phyloP scores from a whole-genome alignment of 768 basidiomycete genomes.

The Leccinum broughii region DNA sequence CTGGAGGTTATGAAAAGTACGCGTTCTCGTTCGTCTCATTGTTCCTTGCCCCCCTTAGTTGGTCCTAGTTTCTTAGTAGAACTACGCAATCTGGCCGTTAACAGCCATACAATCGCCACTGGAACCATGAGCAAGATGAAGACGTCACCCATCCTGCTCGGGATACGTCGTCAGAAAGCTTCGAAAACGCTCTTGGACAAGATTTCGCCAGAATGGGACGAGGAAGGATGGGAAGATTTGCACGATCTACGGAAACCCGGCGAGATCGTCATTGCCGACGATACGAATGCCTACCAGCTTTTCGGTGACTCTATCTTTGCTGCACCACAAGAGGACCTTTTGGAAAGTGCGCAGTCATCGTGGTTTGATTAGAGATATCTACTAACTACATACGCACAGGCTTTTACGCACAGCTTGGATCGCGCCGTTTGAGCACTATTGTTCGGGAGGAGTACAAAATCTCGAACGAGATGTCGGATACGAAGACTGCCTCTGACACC shows the following conservation, averaged over 20 bases:
- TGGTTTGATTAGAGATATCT: background rate
- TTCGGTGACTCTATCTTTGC: slow-evolving; percentile 77
- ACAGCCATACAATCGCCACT: slow-evolving; percentile 53
- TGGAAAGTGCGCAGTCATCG: slow-evolving; percentile 60
- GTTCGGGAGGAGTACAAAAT: slow-evolving; percentile 78
- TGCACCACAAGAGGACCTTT: slow-evolving; percentile 86
- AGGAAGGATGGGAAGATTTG: slow-evolving; percentile 70
- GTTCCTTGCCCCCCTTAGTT: background rate
- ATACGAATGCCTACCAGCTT: slow-evolving; percentile 74
- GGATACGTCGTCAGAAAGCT: slow-evolving; percentile 57
- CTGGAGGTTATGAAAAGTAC: slow-evolving; percentile 70
- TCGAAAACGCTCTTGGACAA: slow-evolving; percentile 21
- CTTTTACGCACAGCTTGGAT: slow-evolving; percentile 79
- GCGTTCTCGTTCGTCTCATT: slow-evolving; percentile 19
- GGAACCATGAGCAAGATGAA: slow-evolving; percentile 61
- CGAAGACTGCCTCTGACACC: slow-evolving; percentile 50
- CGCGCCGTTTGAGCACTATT: slow-evolving; percentile 65
- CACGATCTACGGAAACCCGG: slow-evolving; percentile 72
- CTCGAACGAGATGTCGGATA: slow-evolving; percentile 48
- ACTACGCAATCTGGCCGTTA: slow-evolving; percentile 84
- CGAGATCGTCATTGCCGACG: slow-evolving; percentile 83
- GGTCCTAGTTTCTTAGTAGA: slow-evolving; percentile 72
- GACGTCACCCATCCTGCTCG: slow-evolving; percentile 69
- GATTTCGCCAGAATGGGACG: slow-evolving; percentile 42
- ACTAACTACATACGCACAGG: slow-evolving; percentile 35